phyloP scores from a whole-genome alignment of 495 filamentous ascomycete species.

The Aspergillus conjunctus region DNA sequence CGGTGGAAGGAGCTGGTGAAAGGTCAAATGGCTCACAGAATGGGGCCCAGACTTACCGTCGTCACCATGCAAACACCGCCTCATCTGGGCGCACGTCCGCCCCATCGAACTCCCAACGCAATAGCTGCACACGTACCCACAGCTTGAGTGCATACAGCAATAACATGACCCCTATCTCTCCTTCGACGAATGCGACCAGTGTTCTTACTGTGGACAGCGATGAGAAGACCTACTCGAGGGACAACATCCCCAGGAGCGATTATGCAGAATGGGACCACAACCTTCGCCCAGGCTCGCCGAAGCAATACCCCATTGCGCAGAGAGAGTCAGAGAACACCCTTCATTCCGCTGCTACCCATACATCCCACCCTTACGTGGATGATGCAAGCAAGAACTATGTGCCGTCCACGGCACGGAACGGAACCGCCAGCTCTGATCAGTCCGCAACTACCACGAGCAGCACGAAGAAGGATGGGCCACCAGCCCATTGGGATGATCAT shows the following conservation, averaged over 20 bases:
- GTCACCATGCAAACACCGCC: conserved; percentile 42
- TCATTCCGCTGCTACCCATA: conserved; percentile 16
- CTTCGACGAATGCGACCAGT: conserved; percentile 55
- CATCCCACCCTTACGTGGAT: conserved; percentile 30
- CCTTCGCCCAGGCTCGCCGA: conserved; percentile 22
- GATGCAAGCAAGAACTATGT: conserved; percentile 33
- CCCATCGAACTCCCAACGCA: conserved; percentile 42
- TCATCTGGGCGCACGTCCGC: conserved; percentile 42
- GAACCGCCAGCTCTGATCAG: conserved; percentile 33
- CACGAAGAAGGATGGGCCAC: conserved; percentile 30
- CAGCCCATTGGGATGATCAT: conserved; percentile 27
- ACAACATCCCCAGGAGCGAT: conserved; percentile 36
- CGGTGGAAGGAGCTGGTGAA: conserved; percentile 28
- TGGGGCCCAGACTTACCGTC: conserved; percentile 25
- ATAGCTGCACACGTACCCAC: conserved; percentile 49
- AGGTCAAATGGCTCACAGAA: conserved; percentile 39
- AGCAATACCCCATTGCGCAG: conserved; percentile 9
- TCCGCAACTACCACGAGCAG: conserved; percentile 38
- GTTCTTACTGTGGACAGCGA: conserved; percentile 53
- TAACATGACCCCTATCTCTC: conserved; percentile 49
- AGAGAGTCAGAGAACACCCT: conserved; percentile 13
- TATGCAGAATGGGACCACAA: conserved; percentile 21
- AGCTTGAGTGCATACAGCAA: conserved; percentile 49
- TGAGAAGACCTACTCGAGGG: conserved; percentile 39
- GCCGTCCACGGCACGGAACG: conserved; percentile 27